Evolutionary conservation across 495 filamentous ascomycete genomes (phyloP).

Genomic region (Aspergillus cavernicola): DNA sequence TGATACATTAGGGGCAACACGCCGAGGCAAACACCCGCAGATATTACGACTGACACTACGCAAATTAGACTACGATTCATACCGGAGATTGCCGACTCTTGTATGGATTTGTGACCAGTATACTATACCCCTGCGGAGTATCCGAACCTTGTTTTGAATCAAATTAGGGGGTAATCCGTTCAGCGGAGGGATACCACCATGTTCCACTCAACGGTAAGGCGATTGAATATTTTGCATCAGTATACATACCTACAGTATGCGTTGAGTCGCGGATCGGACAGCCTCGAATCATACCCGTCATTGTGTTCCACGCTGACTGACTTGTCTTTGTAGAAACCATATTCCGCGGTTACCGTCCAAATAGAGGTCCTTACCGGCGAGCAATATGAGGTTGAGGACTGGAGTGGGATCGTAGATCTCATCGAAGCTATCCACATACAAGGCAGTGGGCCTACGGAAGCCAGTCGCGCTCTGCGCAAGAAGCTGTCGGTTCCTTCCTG

Average conservation of each 20-base stretch:
- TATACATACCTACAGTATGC: background rate
- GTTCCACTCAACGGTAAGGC: conserved; percentile 41
- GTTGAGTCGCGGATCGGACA: background rate
- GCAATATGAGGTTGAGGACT: conserved; percentile 83
- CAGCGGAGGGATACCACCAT: conserved; percentile 20
- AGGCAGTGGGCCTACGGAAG: conserved; percentile 81
- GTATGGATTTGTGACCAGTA: background rate
- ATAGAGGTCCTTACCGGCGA: conserved; percentile 89
- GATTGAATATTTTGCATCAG: background rate
- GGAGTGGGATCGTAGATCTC: conserved; percentile 87
- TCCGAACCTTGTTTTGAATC: background rate
- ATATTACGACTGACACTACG: background rate
- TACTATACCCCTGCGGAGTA: background rate
- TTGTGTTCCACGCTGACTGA: background rate
- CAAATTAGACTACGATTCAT: background rate
- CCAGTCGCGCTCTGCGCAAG: conserved; percentile 89
- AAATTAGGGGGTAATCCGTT: background rate
- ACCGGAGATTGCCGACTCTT: background rate
- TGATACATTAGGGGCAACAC: background rate
- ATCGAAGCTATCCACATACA: conserved; percentile 93
- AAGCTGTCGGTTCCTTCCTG: conserved; percentile 64
- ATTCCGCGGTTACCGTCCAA: conserved; percentile 89
- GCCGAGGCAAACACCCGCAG: background rate
- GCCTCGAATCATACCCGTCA: background rate
- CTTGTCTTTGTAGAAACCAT: conserved; percentile 64